Percentiles rank a stretch among this genome's conserved stretches.
Conservation (phyloP, 225 moss, liverwort and hornwort species). For the Anthoceros angustus region DNA sequence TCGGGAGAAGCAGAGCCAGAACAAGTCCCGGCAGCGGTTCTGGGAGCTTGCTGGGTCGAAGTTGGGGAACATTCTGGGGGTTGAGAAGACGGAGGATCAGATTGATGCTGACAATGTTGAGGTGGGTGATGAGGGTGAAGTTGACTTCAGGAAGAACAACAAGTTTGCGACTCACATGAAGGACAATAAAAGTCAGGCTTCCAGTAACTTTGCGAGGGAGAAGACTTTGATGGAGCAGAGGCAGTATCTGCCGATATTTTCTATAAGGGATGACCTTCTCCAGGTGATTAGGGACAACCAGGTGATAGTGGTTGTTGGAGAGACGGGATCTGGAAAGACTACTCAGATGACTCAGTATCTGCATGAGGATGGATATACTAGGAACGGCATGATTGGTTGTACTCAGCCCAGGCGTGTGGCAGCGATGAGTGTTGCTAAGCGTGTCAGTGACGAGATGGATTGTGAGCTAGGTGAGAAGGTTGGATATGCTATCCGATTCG, state of each 20-base stretch:
- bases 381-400: conserved; percentile 91
- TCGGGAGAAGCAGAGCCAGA: conserved; percentile 82
- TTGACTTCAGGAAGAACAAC: conserved; percentile 76
- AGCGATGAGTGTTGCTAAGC: conserved; percentile 99
- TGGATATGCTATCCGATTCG: conserved; percentile 98
- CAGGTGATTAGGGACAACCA: conserved; percentile 96
- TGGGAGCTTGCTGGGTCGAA: conserved; percentile 99
- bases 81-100: conserved; percentile 60
- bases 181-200: conserved; percentile 66
- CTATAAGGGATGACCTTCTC: conserved; percentile 78
- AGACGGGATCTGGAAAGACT: conserved; percentile 96
- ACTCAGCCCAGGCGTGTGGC: conserved; percentile 97
- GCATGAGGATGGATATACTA: conserved; percentile 95
- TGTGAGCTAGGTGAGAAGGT: conserved; percentile 97
- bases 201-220: conserved; percentile 83
- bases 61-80: conserved; percentile 84
- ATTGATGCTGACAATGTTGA: conserved; percentile 69
- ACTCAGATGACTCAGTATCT: conserved; percentile 99
- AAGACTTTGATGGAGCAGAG: conserved; percentile 82
- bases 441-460: conserved; percentile 96
- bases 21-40: conserved; percentile 91
- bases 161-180: conserved; percentile 98
- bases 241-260: conserved; percentile 84
- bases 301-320: conserved; percentile 93
- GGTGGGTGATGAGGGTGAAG: conserved; percentile 85